phyloP scores from a whole-genome alignment of 441 rosid genomes.

The Gossypium gossypioides region DNA sequence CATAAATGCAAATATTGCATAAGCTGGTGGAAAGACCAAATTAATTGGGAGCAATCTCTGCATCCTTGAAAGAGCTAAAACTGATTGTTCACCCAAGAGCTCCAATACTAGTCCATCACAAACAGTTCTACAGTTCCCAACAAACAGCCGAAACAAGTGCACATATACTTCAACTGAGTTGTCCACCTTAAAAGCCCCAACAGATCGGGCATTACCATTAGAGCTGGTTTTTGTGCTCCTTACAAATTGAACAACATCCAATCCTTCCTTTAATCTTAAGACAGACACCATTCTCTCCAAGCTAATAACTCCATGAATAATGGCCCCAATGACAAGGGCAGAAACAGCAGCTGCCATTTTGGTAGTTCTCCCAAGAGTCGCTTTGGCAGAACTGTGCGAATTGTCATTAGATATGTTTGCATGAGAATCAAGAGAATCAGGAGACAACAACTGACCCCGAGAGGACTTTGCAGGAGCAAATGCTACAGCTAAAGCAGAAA shows the following conservation, averaged over 20 bases:
- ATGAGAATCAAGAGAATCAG: conserved; percentile 63
- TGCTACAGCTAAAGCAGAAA: conserved; percentile 59
- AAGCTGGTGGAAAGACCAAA: conserved; percentile 91
- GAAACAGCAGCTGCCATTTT: conserved; percentile 76
- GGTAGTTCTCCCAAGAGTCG: conserved; percentile 36
- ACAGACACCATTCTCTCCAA: conserved; percentile 88
- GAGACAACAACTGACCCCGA: conserved; percentile 62
- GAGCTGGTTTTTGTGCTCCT: conserved; percentile 64
- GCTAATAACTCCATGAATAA: conserved; percentile 82
- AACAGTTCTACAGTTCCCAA: conserved; percentile 82
- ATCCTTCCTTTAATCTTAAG: conserved; percentile 68
- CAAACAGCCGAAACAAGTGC: conserved; percentile 90
- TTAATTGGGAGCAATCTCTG: conserved; percentile 78
- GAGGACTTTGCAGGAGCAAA: conserved; percentile 70
- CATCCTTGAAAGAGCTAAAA: conserved; percentile 87
- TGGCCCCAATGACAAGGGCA: conserved; percentile 75
- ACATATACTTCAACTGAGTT: conserved; percentile 57
- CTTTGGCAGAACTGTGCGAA: conserved; percentile 34
- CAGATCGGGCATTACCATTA: conserved; percentile 69
- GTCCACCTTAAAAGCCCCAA: conserved; percentile 54
- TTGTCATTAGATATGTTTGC: conserved; percentile 39
- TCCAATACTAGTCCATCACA: conserved; percentile 81
- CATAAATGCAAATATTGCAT: conserved; percentile 70
- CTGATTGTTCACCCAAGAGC: conserved; percentile 76
- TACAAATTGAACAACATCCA: conserved; percentile 80